These are phyloP conservation scores for Magnusiomyces sp. DNA, from an alignment of 1,139 yeast genomes.

Conservation along the genomic window DNA sequence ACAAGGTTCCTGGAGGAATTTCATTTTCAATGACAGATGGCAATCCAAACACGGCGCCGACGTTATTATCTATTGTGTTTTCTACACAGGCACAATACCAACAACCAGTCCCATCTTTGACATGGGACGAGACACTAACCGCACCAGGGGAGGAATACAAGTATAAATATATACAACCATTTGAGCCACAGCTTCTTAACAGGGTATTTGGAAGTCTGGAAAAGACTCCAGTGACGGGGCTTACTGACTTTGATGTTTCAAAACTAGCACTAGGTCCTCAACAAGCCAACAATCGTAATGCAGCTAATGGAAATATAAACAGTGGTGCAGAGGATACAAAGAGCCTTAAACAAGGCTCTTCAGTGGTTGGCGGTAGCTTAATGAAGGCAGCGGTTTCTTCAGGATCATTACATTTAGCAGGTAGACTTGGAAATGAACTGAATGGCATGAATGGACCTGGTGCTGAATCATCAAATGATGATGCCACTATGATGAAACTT, in stretches of 20 bases:
- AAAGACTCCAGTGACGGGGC: conserved; percentile 59
- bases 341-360: conserved; percentile 7
- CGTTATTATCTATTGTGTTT: conserved; percentile 26
- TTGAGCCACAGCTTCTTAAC: conserved; percentile 41
- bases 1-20: conserved; percentile 19
- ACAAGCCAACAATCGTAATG: conserved; percentile 2
- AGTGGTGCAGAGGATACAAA: conserved; percentile 23
- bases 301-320: conserved; percentile 90
- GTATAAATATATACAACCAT: conserved; percentile 5
- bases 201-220: conserved; percentile 52
- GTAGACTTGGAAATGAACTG: conserved; percentile 10
- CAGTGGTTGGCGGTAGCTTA: conserved; percentile 7
- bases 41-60: conserved; percentile 15
- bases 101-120: conserved; percentile 20
- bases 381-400: conserved; percentile 4
- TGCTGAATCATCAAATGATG: conserved; percentile 22
- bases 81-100: conserved; percentile 21
- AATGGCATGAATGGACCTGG: conserved; percentile 11
- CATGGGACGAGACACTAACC: conserved; percentile 1
- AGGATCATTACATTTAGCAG: conserved; percentile 11
- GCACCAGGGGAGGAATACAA: conserved; percentile 5
- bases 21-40: conserved; percentile 1
- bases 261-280: conserved; percentile 39
- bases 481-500: conserved; percentile 14
- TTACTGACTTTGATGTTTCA: conserved; percentile 69